These are phyloP conservation scores for Fomitopsis pinicola DNA, from an alignment of 1,284 basidiomycete genomes.

Conservation along the genomic window DNA sequence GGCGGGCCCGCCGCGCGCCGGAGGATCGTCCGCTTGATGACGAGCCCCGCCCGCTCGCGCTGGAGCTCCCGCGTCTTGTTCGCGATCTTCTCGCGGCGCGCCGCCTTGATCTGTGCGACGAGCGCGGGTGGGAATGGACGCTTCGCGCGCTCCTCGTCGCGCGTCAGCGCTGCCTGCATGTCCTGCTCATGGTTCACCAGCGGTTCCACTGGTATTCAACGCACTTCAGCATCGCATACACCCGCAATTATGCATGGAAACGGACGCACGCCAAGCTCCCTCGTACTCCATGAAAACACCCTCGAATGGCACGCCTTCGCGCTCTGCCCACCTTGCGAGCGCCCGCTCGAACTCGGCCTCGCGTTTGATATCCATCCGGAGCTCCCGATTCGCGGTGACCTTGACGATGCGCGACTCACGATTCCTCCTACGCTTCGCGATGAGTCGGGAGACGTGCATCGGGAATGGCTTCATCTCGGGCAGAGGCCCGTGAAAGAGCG, in stretches of 20 bases:
- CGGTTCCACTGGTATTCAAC: not conserved
- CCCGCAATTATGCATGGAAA: not conserved
- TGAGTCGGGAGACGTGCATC: constrained; percentile 60
- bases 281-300: constrained; percentile 19
- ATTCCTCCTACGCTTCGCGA: constrained; percentile 49
- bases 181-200: constrained; percentile 16
- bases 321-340: constrained; percentile 21
- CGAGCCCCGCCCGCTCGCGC: constrained; percentile 59
- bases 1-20: constrained; percentile 55
- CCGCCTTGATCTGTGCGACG: constrained; percentile 43
- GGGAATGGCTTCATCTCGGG: constrained; percentile 81
- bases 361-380: constrained; percentile 38
- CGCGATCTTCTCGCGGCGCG: constrained; percentile 50
- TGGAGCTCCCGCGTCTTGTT: constrained; percentile 59
- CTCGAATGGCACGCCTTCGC: constrained; percentile 17
- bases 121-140: constrained; percentile 45
- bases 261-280: constrained; percentile 39
- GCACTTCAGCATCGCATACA: not conserved
- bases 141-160: constrained; percentile 36
- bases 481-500: constrained; percentile 60
- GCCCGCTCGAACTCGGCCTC: constrained; percentile 56
- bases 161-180: constrained; percentile 31
- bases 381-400: constrained; percentile 30
- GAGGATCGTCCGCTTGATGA: constrained; percentile 40
- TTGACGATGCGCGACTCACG: constrained; percentile 42